phyloP scores from a whole-genome alignment of 2,329 filamentous ascomycete genomes.

The Bipolaris oryzae region DNA sequence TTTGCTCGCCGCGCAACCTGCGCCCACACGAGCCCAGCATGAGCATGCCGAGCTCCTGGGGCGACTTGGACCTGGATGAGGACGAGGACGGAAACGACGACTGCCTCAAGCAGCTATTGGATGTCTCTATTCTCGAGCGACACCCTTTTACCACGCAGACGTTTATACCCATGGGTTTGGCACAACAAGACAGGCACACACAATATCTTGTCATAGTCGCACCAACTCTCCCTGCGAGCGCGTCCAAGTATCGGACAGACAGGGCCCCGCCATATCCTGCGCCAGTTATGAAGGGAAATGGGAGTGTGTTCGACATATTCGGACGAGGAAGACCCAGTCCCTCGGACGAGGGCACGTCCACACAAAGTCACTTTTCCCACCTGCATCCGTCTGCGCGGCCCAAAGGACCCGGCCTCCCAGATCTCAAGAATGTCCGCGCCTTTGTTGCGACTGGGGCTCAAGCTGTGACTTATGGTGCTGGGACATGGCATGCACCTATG shows the following conservation, averaged over 20 bases:
- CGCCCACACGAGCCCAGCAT: slow-evolving; percentile 47
- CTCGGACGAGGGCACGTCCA: slow-evolving; percentile 56
- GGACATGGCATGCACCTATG: slow-evolving; percentile 98
- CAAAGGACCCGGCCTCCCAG: slow-evolving; percentile 68
- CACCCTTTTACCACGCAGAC: slow-evolving; percentile 96
- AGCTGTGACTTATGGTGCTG: slow-evolving; percentile 88
- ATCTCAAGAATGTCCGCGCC: slow-evolving; percentile 71
- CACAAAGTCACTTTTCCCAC: slow-evolving; percentile 36
- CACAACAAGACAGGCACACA: slow-evolving; percentile 52
- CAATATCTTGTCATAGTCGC: slow-evolving; percentile 88
- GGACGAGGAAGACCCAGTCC: slow-evolving; percentile 50
- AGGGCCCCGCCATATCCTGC: slow-evolving; percentile 53
- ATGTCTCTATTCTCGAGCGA: slow-evolving; percentile 78
- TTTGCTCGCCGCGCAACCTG: slow-evolving; percentile 72
- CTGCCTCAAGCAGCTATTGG: slow-evolving; percentile 57
- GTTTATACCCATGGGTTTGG: slow-evolving; percentile 76
- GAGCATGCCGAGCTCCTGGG: slow-evolving; percentile 45
- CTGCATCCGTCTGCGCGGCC: slow-evolving; percentile 44
- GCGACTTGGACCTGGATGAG: slow-evolving; percentile 43
- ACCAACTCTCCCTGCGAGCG: slow-evolving; percentile 67
- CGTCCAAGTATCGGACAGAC: slow-evolving; percentile 33
- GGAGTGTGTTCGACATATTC: slow-evolving; percentile 49
- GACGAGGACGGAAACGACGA: slow-evolving; percentile 32
- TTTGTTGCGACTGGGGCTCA: slow-evolving; percentile 80
- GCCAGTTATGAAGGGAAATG: slow-evolving; percentile 36